Percentiles rank a stretch among this genome's conserved stretches.
Conservation (phyloP, 306 rosid species). For the Vigna mungo region DNA sequence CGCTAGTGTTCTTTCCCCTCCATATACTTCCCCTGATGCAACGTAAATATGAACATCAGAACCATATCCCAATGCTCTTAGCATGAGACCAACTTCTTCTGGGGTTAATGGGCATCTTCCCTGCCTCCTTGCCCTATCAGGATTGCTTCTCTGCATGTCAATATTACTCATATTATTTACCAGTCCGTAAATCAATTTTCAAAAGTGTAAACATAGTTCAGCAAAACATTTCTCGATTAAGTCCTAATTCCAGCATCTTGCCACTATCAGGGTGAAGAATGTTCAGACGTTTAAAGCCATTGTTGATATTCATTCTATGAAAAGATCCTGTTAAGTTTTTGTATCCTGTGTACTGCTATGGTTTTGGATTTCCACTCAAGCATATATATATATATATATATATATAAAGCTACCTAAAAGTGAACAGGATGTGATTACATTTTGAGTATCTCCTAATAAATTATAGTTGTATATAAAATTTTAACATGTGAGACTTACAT, state of each 20-base stretch:
- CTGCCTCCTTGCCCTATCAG: constrained; percentile 95
- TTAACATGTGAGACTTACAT: constrained; percentile 64
- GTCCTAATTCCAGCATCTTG: constrained; percentile 17
- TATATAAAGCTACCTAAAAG: not conserved
- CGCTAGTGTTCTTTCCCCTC: constrained; percentile 93
- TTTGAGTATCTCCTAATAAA: constrained; percentile 34
- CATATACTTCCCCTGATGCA: constrained; percentile 96
- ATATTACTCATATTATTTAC: constrained; percentile 40
- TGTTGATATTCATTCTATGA: constrained; percentile 28
- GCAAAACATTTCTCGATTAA: constrained; percentile 25
- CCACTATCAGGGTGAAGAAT: constrained; percentile 18
- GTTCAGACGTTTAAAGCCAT: constrained; percentile 20
- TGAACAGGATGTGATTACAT: constrained; percentile 15
- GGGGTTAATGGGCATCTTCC: constrained; percentile 99
- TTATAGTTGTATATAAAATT: constrained; percentile 21
- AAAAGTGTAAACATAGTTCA: constrained; percentile 26
- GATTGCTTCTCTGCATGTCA: constrained; percentile 78
- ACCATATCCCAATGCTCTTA: constrained; percentile 95
- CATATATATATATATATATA: not conserved
- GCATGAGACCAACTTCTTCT: constrained; percentile 98
- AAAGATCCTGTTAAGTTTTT: constrained; percentile 27
- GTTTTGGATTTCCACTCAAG: constrained; percentile 4
- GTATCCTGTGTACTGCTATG: not conserved
- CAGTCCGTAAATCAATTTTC: constrained; percentile 23
- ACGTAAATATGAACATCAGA: constrained; percentile 92